Evolutionary conservation across 176 grass and related monocot species (phyloP), one percentile per base, ranked within the genome.

Genomic region (Stipa capillata): DNA sequence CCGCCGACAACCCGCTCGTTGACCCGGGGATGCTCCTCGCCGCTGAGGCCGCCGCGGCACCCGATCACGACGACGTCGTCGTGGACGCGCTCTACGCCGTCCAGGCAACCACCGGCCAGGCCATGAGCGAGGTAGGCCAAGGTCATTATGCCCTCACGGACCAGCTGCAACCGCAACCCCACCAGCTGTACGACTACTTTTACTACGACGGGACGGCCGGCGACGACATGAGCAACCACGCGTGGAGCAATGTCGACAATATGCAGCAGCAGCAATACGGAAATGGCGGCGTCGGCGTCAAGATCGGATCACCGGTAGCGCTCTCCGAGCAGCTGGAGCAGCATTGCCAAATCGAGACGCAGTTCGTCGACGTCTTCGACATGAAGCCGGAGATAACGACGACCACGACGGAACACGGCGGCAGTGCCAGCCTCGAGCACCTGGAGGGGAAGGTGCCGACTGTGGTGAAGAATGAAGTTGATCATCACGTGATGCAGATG

Each of bases 121-220:
- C 2, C 3, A n/a, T 10, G 7, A 3, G 12, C 0, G 13, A n/a
- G n/a, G 41, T 37, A 74, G 0, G 0, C 18, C 60, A 20, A 3
- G 59, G 56, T 2, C 54, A 76, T 33, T 29, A 69, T 16, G n/a
- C 13, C 5, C 0, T 51, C 18, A 48, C 66, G 8, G 42, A 83
- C 14, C 27, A 49, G 7, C 5, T 42, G 0, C 57, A 82, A 10
- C 87, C 33, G 8, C 74, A 25, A 5, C 54, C 17, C 49, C 54
- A 80, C 27, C 84, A 84, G 54, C 57, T 20, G 0, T 73, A 53
- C 34, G 20, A 81, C 9, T 87, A 91, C 66, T 78, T 84, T 37
- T 77, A 42, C 52, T 82, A 91, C 57, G 62, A 80, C 39, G 70
- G 24, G 1, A 1, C 65, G 7, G 73, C 10, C 49, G 49, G 39